Percentiles rank a stretch among this genome's conserved stretches.
Conservation (phyloP, 208 protist species). For the Leishmania gerbilli region DNA sequence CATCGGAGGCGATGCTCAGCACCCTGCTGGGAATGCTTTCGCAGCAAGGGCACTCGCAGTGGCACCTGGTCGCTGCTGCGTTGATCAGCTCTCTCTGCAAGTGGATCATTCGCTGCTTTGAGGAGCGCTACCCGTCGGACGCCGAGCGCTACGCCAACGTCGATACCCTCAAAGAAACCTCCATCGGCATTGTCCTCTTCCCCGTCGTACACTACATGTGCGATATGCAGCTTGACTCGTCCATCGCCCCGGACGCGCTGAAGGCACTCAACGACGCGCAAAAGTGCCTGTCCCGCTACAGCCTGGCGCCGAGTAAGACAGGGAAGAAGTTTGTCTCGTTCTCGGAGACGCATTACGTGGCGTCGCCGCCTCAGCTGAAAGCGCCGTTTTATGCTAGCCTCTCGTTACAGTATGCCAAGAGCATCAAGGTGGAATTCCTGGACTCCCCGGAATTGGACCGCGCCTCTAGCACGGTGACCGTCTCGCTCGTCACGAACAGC, state of each 20-base stretch:
- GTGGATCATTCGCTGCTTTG: conserved; percentile 58
- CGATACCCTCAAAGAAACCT: conserved; percentile 62
- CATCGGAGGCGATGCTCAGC: conserved; percentile 59
- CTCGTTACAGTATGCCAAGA: conserved; percentile 62
- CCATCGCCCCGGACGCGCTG: conserved; percentile 59
- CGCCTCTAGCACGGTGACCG: conserved; percentile 6
- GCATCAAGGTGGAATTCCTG: conserved; percentile 49
- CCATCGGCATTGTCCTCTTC: conserved; percentile 78
- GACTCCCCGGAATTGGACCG: conserved; percentile 16
- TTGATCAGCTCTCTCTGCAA: conserved; percentile 73
- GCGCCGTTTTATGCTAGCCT: conserved; percentile 42
- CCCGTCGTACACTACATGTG: conserved; percentile 80
- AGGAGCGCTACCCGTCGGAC: conserved; percentile 35
- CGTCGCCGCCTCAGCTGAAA: conserved; percentile 41
- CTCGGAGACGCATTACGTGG: conserved; percentile 64
- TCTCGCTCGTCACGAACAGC: conserved; percentile 42
- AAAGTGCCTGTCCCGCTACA: conserved; percentile 47
- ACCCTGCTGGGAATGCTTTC: conserved; percentile 70
- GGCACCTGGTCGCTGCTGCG: conserved; percentile 79
- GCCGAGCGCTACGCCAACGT: conserved; percentile 33
- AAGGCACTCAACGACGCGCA: conserved; percentile 65
- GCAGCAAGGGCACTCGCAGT: conserved; percentile 58
- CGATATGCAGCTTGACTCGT: conserved; percentile 59
- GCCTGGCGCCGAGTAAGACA: conserved; percentile 8
- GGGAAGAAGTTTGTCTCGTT: conserved; percentile 35